phyloP scores from a whole-genome alignment of 1,139 yeast genomes.

The Blastobotrys arbuscula region DNA sequence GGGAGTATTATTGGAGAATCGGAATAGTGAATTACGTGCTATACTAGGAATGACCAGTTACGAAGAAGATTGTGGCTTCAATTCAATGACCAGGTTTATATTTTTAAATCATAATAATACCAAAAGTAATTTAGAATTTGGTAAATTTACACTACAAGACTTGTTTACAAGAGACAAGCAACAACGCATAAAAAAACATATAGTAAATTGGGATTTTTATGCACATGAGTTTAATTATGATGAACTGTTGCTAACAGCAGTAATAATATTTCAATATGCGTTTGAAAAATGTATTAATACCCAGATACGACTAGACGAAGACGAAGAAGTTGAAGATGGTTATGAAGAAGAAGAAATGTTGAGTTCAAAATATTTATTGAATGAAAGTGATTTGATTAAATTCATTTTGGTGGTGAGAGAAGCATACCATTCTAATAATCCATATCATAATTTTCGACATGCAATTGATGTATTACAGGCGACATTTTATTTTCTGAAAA shows the following conservation, averaged over 20 bases:
- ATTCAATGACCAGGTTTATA: conserved; percentile 11
- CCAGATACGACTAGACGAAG: neutral
- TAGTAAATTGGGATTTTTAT: conserved; percentile 44
- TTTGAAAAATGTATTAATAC: conserved; percentile 28
- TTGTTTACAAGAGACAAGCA: conserved; percentile 1
- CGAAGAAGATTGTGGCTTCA: conserved; percentile 10
- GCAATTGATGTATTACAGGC: conserved; percentile 96
- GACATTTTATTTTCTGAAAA: conserved; percentile 56
- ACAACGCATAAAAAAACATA: neutral
- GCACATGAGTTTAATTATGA: conserved; percentile 65
- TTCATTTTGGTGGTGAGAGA: conserved; percentile 63
- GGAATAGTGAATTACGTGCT: conserved; percentile 10
- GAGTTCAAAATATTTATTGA: conserved; percentile 7
- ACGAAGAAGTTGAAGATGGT: neutral
- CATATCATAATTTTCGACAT: conserved; percentile 92
- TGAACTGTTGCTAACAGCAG: conserved; percentile 61
- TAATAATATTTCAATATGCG: conserved; percentile 48
- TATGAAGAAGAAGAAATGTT: conserved; percentile 6
- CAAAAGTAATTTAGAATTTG: neutral
- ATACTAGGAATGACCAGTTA: conserved; percentile 10
- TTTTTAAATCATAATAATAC: neutral
- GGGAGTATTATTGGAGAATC: conserved; percentile 1
- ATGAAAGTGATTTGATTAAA: conserved; percentile 46
- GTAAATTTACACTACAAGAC: conserved; percentile 3
- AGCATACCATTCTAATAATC: conserved; percentile 75